Percentiles rank a stretch among this genome's conserved stretches.
phyloP scores from a whole-genome alignment of 1,139 yeast species.

The Kodamaea ohmeri region DNA sequence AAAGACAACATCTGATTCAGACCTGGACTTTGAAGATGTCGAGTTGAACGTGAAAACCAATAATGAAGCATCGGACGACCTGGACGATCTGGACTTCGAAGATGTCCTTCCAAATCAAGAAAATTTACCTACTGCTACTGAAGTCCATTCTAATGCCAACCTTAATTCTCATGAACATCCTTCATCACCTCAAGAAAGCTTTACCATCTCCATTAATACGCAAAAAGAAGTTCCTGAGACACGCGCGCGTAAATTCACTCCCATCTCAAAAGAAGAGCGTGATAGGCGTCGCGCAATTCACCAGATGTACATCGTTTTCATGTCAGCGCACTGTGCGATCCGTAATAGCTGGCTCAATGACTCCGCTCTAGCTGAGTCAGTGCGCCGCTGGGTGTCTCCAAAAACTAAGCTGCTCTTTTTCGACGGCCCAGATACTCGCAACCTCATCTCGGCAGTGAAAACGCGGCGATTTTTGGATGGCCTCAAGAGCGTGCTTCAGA shows the following conservation, averaged over 20 bases:
- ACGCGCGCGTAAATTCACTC: slow-evolving; percentile 23
- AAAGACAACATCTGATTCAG: no score
- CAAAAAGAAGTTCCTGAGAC: slow-evolving; percentile 2
- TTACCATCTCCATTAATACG: slow-evolving; percentile 7
- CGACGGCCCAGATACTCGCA: slow-evolving; percentile 14
- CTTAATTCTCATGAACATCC: no score
- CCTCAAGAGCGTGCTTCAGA: slow-evolving; percentile 56
- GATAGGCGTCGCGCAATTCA: slow-evolving; percentile 54
- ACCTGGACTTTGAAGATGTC: no score
- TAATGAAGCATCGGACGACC: neutral
- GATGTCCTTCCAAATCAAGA: no score
- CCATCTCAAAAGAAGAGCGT: slow-evolving; percentile 55
- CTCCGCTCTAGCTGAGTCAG: slow-evolving; percentile 31
- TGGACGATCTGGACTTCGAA: slow-evolving; percentile 5
- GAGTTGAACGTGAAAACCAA: no score
- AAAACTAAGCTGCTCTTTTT: slow-evolving; percentile 5
- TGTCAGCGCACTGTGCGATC: slow-evolving; percentile 62
- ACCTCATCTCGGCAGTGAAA: slow-evolving; percentile 42
- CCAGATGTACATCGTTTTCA: slow-evolving; percentile 51
- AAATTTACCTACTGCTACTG: neutral
- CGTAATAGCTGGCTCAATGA: slow-evolving; percentile 78
- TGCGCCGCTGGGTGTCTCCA: slow-evolving; percentile 44
- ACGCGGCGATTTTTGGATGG: slow-evolving; percentile 77
- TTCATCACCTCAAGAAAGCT: neutral
- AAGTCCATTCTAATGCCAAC: neutral